These are phyloP conservation scores for Auricularia heimuer DNA, from an alignment of 768 basidiomycete species.

Conservation along the genomic window DNA sequence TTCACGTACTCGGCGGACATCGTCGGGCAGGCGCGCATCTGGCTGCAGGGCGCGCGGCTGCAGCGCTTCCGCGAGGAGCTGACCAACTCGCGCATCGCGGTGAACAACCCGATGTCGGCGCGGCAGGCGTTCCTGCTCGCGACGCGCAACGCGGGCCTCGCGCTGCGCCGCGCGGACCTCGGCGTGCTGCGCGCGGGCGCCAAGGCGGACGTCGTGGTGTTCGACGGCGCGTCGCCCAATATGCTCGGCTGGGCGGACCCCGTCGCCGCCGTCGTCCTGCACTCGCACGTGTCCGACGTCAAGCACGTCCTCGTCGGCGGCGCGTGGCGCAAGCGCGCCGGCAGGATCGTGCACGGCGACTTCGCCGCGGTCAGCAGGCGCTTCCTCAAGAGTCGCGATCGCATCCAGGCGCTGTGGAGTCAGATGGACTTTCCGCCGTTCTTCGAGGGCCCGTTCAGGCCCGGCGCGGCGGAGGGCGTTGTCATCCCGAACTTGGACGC, in stretches of 20 bases:
- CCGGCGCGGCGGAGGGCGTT: neutral
- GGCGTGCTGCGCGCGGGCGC: neutral
- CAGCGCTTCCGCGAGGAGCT: neutral
- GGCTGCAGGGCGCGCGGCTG: neutral
- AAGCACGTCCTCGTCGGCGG: slow-evolving; percentile 1
- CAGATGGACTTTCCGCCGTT: neutral
- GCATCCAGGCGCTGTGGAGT: neutral
- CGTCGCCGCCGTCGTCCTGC: neutral
- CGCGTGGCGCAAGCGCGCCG: neutral
- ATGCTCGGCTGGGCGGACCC: neutral
- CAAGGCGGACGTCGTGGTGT: neutral
- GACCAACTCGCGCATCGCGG: neutral
- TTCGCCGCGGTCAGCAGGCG: neutral
- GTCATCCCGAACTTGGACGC: neutral
- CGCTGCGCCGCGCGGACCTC: neutral
- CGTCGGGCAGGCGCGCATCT: neutral
- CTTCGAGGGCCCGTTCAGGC: neutral
- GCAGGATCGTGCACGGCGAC: neutral
- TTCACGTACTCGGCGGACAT: slow-evolving; percentile 1
- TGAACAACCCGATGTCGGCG: neutral
- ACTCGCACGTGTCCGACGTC: neutral
- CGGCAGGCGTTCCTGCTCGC: neutral
- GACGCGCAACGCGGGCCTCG: neutral
- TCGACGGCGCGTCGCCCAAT: neutral
- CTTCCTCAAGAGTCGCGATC: neutral